A percentile compares a stretch with the other conserved stretches of the same genome.
Evolutionary conservation across 306 rosid species (phyloP).

Genomic region (Begonia masoniana): DNA sequence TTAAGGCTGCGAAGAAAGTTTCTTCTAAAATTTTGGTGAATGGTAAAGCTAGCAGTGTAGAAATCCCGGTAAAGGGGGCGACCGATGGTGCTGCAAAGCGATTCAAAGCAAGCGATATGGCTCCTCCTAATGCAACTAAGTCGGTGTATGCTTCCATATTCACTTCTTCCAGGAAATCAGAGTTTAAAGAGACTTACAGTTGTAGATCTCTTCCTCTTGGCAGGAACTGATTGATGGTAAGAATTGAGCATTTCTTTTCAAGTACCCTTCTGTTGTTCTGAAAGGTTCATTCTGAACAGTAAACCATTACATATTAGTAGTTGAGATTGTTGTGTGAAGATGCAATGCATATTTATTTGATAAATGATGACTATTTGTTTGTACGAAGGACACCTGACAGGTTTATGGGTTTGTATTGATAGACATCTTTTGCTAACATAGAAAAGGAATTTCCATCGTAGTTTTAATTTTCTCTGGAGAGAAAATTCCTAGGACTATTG

Average conservation of each 20-base stretch:
- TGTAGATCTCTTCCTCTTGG: conserved; percentile 96
- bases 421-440: too few relatives aligned
- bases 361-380: too few relatives aligned
- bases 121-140: conserved; percentile 64
- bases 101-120: conserved; percentile 61
- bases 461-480: too few relatives aligned
- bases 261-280: not conserved
- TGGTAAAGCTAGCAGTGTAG: conserved; percentile 33
- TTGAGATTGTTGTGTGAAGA: too few relatives aligned
- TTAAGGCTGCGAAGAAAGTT: conserved; percentile 40
- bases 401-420: too few relatives aligned
- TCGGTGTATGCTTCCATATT: conserved; percentile 81
- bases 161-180: conserved; percentile 67
- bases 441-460: too few relatives aligned
- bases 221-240: conserved; percentile 39
- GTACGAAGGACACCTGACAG: too few relatives aligned
- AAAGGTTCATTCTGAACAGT: conserved; percentile 1
- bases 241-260: not conserved
- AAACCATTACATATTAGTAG: too few relatives aligned
- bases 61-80: conserved; percentile 23
- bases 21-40: conserved; percentile 31
- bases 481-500: too few relatives aligned
- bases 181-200: conserved; percentile 54
- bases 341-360: too few relatives aligned
- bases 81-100: conserved; percentile 35